Evolutionary conservation across 192 early-diverging fungal genomes (phyloP), one percentile per base, ranked within the genome.

Genomic region (Mortierella antarctica): DNA sequence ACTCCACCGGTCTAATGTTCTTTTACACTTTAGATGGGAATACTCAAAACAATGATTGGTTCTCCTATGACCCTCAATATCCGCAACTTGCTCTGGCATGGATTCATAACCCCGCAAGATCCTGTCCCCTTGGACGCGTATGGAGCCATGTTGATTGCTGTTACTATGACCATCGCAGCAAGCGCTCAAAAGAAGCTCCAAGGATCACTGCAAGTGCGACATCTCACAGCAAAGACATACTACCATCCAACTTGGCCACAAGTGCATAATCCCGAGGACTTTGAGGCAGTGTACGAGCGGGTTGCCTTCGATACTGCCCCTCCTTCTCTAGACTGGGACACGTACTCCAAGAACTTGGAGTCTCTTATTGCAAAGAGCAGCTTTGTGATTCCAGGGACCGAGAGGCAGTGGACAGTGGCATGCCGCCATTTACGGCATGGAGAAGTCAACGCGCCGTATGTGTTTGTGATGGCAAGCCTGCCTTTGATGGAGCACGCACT

Each of bases 21-120:
- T 68, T 47, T 39, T 31, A 31, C 41, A 12, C 39, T 12, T 8
- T 65, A 79, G 75, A 65, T 79, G n/a, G 17, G 46, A 14, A 42
- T 57, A 1, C 31, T 80, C 2, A 72, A 71, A 55, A 72, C 60
- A 11, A 50, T 80, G 52, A 54, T 80, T 14, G 77, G 77, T 31
- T 71, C 69, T 18, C 77, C 77, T 2, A 18, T 67, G 4, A 80
- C 70, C 3, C 77, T 80, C 47, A 80, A 80, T 31, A 68, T 80
- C 44, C 63, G 77, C 2, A 80, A 80, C 54, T 18, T 80, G 39
- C 70, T 80, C 17, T 80, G 77, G 77, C 77, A 80, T 70, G 77
- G 77, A 48, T 80, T 80, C 40, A 72, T 80, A 5, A 71, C 65
- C 0, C 69, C 77, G 4, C 14, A 55, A 7, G 77, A 80, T 52